Evolutionary conservation across 768 basidiomycete species (phyloP), one percentile per base, ranked within the genome.

Genomic region (Macrolepiota fuliginosa): DNA sequence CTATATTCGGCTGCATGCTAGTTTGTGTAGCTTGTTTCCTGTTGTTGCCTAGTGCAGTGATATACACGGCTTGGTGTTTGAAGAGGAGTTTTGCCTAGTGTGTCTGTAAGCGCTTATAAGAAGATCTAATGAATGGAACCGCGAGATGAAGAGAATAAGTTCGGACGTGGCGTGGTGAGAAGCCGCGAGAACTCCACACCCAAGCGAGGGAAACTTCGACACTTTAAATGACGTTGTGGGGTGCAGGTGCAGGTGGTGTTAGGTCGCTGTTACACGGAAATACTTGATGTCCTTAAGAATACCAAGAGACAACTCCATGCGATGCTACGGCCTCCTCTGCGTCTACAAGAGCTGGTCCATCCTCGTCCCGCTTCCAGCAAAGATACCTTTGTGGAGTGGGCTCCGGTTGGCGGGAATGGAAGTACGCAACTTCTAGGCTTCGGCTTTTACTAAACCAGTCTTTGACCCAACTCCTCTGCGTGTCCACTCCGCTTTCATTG

Each of bases 1-100:
- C 7, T 11, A 37, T 54, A 25, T 54, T 24, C 36, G 37, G 12
- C 37, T 54, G n/a, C 11, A 17, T 19, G 15, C 27, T n/a, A 39
- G 36, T 11, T 25, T 51, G 7, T 49, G 35, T 58, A 29, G 55
- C 24, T 29, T 22, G 10, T 6, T 50, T 36, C 19, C 57, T 42
- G 27, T 58, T 58, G 22, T 58, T 49, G 57, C 57, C 57, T 58
- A 51, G 57, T 39, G 57, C 57, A 50, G 1, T 45, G 22, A 45
- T 45, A 45, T 45, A 45, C 6, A 45, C 9, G 42, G 42, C 42
- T 45, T 45, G 15, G 19, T 45, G 3, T 32, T 19, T 45, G 42
- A 45, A 10, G 42, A 19, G 42, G n/a, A 19, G 7, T 9, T 19
- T 45, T 19, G n/a, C 17, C 19, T 45, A 45, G 42, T 19, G 6